Conservation (phyloP, 169 alveolate species). For the Plasmodium cynomolgi region DNA sequence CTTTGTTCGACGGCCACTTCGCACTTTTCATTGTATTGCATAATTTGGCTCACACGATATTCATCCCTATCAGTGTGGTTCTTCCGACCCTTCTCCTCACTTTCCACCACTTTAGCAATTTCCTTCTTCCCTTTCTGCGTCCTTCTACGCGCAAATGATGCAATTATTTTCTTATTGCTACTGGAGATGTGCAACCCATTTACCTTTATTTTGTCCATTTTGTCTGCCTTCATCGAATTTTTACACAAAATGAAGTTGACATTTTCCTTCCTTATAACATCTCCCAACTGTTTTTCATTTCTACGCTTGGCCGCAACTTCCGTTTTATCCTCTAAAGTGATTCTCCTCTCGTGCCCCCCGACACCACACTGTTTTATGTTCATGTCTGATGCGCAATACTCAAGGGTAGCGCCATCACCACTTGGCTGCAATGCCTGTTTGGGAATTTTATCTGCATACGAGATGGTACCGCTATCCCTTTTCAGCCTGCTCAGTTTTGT, state of each 20-base stretch:
- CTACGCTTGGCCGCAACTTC: background rate
- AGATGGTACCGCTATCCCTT: background rate
- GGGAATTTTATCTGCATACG: background rate
- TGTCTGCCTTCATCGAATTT: background rate
- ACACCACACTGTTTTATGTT: background rate
- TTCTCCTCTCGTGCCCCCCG: background rate
- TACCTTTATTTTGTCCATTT: background rate
- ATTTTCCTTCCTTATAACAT: background rate
- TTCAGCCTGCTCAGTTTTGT: slow-evolving; percentile 9
- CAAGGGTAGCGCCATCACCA: background rate
- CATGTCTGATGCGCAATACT: slow-evolving; percentile 8
- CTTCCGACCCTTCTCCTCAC: background rate
- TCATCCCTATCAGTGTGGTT: background rate
- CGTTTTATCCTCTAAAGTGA: background rate
- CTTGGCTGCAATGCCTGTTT: background rate
- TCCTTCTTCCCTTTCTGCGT: slow-evolving; percentile 1
- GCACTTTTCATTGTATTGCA: background rate
- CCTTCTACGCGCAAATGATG: background rate
- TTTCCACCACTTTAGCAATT: background rate
- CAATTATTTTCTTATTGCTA: background rate
- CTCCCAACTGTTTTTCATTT: background rate
- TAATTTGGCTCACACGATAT: background rate
- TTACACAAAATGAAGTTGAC: background rate
- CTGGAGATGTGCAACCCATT: background rate
- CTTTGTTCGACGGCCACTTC: background rate